These are phyloP conservation scores for Xylariaceae sp. DNA, from an alignment of 2,329 filamentous ascomycete species.

Conservation along the genomic window DNA sequence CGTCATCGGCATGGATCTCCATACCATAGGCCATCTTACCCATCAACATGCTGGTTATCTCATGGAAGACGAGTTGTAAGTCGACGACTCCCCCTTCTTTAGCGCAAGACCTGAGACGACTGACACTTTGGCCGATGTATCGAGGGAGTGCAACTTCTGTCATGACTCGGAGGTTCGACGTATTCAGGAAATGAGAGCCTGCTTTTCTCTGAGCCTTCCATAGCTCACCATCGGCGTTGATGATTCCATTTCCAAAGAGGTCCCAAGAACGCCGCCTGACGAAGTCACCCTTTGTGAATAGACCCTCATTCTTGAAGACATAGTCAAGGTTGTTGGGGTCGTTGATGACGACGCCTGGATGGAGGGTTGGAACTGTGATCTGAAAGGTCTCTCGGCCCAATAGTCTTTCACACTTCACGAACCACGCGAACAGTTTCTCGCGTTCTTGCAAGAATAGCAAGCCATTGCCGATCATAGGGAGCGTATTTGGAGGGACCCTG, in stretches of 20 bases:
- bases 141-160: conserved; percentile 53
- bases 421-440: conserved; percentile 58
- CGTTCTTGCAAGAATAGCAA: conserved; percentile 56
- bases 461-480: conserved; percentile 56
- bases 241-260: conserved; percentile 60
- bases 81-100: conserved; percentile 39
- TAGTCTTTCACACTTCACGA: conserved; percentile 50
- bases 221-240: conserved; percentile 59
- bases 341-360: conserved; percentile 58
- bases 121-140: conserved; percentile 43
- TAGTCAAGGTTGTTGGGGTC: conserved; percentile 58
- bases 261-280: conserved; percentile 57
- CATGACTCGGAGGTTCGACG: conserved; percentile 51
- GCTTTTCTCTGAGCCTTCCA: conserved; percentile 61
- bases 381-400: conserved; percentile 58
- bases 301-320: conserved; percentile 54
- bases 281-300: conserved; percentile 58
- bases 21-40: conserved; percentile 65
- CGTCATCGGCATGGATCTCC: conserved; percentile 59
- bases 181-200: conserved; percentile 54
- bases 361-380: conserved; percentile 57
- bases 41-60: conserved; percentile 61
- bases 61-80: conserved; percentile 55
- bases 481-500: conserved; percentile 45
- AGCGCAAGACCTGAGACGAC: conserved; percentile 33